Conservation (phyloP, 2,329 filamentous ascomycete genomes). For the Alternaria hordeiaustralica region DNA sequence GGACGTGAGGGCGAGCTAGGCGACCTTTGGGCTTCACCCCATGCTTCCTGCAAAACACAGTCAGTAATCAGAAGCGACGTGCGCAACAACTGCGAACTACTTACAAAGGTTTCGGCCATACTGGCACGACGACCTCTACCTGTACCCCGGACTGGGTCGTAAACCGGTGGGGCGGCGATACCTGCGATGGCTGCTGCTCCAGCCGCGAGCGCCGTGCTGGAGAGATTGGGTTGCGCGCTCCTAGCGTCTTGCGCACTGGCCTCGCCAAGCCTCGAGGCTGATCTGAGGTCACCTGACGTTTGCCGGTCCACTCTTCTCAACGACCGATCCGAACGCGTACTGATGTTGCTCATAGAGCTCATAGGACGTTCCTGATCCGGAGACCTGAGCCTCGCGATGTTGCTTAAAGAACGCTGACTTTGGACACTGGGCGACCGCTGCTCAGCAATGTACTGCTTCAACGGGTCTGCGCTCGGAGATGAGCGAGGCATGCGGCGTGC, state of each 20-base stretch:
- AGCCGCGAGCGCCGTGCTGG: constrained; percentile 42
- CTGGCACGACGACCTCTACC: constrained; percentile 78
- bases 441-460: constrained; percentile 45
- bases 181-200: constrained; percentile 50
- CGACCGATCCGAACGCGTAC: constrained; percentile 68
- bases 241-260: constrained; percentile 49
- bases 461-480: constrained; percentile 40
- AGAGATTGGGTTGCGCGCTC: constrained; percentile 38
- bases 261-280: constrained; percentile 67
- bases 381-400: constrained; percentile 49
- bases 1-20: constrained; percentile 92
- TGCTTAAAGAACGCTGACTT: constrained; percentile 54
- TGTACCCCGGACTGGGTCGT: constrained; percentile 83
- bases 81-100: constrained; percentile 50
- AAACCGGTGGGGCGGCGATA: constrained; percentile 61
- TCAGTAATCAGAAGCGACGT: constrained; percentile 28
- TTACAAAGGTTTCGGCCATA: constrained; percentile 95
- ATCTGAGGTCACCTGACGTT: constrained; percentile 78
- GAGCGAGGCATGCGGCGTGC: constrained; percentile 46
- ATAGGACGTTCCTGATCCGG: constrained; percentile 64
- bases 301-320: constrained; percentile 72
- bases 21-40: constrained; percentile 87
- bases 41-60: constrained; percentile 74
- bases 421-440: constrained; percentile 49
- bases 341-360: constrained; percentile 64